Base-by-base conservation (phyloP, 495 filamentous ascomycete species). In the Aspergillus affinis region DNA sequence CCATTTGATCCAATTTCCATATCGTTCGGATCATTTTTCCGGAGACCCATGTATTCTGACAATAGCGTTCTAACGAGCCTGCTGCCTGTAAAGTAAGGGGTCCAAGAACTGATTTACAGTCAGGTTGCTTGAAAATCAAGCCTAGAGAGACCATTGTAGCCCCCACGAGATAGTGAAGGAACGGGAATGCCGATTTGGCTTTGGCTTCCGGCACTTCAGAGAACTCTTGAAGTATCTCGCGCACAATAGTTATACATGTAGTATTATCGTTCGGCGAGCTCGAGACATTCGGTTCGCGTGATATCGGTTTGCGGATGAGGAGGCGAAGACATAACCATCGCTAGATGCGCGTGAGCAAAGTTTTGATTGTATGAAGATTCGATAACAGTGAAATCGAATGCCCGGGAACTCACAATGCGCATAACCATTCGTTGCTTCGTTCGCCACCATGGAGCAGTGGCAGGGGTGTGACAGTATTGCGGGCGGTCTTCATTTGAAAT, bases 1-100 rank as follows among this genome's bases (percentile, higher is more conserved):
- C 26, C 17, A 62, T 72, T 36, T 66, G 61, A 36, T 68, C 67
- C n/a, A 72, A 41, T n/a, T 60, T 65, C 54, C 63, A 62, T 10
- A 70, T 61, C 30, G 63, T 57, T 26, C 62, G 63, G 7, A 62
- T 47, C 62, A 72, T 65, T 53, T 59, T 68, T 3, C 67, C 67
- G 3, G 69, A 72, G 3, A 70, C 62, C 67, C 69, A 72, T 9
- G 69, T 72, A 27, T 59, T 68, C 26, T 49, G 61, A 44, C 67
- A 72, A 50, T 66, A 68, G 0, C 61, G 55, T 48, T 62, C 59
- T 5, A 72, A 55, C 4, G 62, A 62, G 27, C 36, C 18, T 6
- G 66, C 61, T 6, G 64, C 66, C 18, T 65, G 55, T 3, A 72
- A 8, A 1, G 63, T 65, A 5, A 59, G 18, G 13, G 32, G 4